Conservation (phyloP, 176 grass and related monocot species). For the Bothriochloa decipiens region DNA sequence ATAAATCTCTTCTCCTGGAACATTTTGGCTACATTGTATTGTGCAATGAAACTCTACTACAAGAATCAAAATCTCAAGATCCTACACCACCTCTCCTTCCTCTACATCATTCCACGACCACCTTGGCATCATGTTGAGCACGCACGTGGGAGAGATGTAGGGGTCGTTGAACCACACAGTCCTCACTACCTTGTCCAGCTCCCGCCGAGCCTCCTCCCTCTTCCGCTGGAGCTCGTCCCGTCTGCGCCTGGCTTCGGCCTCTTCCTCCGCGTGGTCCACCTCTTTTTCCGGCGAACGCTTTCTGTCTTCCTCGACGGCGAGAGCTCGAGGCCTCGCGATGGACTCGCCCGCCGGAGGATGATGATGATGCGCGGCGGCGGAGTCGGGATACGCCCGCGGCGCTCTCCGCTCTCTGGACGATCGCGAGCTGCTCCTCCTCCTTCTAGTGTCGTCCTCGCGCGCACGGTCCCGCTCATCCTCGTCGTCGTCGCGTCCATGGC, state of each 20-base stretch:
- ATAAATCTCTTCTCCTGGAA: background rate
- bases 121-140: slow-evolving; percentile 29
- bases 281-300: background rate
- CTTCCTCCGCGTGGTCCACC: background rate
- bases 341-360: background rate
- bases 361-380: background rate
- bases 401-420: background rate
- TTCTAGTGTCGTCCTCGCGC: background rate
- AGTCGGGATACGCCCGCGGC: background rate
- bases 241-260: background rate
- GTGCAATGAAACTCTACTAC: background rate
- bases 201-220: slow-evolving; percentile 37
- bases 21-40: background rate
- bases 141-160: slow-evolving; percentile 19
- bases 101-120: background rate
- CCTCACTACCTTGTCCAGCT: slow-evolving; percentile 36
- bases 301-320: background rate
- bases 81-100: background rate
- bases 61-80: background rate
- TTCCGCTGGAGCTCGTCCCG: background rate
- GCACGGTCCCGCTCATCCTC: background rate
- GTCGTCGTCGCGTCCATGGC: background rate
- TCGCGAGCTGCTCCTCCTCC: background rate
- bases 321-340: background rate
- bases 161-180: slow-evolving; percentile 55